A percentile compares a stretch with the other conserved stretches of the same genome.
phyloP scores from a whole-genome alignment of 495 filamentous ascomycete genomes.

The Aspergillus homomorphus region DNA sequence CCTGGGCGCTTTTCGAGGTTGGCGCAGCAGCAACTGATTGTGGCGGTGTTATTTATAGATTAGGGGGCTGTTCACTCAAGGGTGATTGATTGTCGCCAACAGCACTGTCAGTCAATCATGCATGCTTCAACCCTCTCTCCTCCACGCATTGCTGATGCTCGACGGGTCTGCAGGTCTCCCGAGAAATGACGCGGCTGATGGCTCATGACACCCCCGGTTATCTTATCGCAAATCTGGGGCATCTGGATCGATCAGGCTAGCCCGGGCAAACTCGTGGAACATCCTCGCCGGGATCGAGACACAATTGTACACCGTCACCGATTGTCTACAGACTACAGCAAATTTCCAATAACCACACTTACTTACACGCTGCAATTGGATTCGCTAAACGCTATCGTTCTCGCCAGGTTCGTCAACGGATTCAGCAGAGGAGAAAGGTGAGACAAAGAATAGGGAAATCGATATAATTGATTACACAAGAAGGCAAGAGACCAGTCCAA shows the following conservation, averaged over 20 bases:
- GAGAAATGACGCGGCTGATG: not conserved
- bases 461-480: conserved; percentile 18
- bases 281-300: too few relatives aligned
- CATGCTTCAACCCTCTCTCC: not conserved
- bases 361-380: not conserved
- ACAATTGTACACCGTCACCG: too few relatives aligned
- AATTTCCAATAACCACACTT: not conserved
- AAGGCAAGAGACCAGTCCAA: conserved; percentile 6
- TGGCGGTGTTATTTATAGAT: not conserved
- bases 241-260: too few relatives aligned
- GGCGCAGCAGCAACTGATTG: not conserved
- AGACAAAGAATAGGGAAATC: conserved; percentile 4
- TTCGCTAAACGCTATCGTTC: not conserved
- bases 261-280: too few relatives aligned
- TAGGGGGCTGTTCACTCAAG: too few relatives aligned
- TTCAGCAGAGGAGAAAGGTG: conserved; percentile 6
- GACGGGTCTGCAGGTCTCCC: not conserved
- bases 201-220: not conserved
- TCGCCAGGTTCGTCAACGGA: not conserved
- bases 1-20: not conserved
- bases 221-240: not conserved
- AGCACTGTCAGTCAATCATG: too few relatives aligned
- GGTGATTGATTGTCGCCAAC: too few relatives aligned
- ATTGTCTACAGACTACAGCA: too few relatives aligned
- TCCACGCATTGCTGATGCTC: not conserved